Percentiles rank a stretch among this genome's conserved stretches.
Conservation (phyloP, 768 basidiomycete genomes). For the Gloeopeniophorella convolvens region DNA sequence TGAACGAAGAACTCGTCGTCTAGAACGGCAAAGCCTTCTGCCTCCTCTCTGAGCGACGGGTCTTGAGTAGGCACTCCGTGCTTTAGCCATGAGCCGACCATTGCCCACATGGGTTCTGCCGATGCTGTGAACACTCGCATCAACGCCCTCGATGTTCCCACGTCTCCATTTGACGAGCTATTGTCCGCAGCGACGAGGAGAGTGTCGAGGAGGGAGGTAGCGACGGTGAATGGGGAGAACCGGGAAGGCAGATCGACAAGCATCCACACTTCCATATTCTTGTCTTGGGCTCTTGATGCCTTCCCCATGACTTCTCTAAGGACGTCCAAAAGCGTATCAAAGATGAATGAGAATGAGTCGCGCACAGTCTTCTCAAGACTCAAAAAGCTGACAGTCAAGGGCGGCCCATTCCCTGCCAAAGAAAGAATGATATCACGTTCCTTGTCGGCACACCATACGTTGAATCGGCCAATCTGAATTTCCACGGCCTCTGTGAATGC, state of each 20-base stretch:
- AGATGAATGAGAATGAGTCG: conserved; percentile 51
- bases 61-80: conserved; percentile 56
- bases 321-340: conserved; percentile 49
- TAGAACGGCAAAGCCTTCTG: conserved; percentile 26
- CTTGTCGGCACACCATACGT: conserved; percentile 61
- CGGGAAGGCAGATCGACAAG: conserved; percentile 34
- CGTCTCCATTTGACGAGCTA: conserved; percentile 53
- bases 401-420: conserved; percentile 38
- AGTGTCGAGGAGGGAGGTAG: conserved; percentile 55
- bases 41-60: background rate
- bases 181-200: conserved; percentile 52
- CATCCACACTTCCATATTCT: conserved; percentile 34
- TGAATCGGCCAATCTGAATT: conserved; percentile 48
- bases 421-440: conserved; percentile 67
- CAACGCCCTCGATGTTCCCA: conserved; percentile 46
- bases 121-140: conserved; percentile 55
- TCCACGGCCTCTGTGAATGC: conserved; percentile 77
- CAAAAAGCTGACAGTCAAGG: conserved; percentile 58
- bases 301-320: conserved; percentile 32
- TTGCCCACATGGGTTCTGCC: conserved; percentile 67
- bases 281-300: conserved; percentile 23
- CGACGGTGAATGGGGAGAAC: conserved; percentile 45
- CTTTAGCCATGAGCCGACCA: conserved; percentile 65
- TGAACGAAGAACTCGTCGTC: conserved; percentile 82
- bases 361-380: conserved; percentile 52